Evolutionary conservation across 2,329 filamentous ascomycete genomes (phyloP).

Genomic region (Pezicula radicicola): DNA sequence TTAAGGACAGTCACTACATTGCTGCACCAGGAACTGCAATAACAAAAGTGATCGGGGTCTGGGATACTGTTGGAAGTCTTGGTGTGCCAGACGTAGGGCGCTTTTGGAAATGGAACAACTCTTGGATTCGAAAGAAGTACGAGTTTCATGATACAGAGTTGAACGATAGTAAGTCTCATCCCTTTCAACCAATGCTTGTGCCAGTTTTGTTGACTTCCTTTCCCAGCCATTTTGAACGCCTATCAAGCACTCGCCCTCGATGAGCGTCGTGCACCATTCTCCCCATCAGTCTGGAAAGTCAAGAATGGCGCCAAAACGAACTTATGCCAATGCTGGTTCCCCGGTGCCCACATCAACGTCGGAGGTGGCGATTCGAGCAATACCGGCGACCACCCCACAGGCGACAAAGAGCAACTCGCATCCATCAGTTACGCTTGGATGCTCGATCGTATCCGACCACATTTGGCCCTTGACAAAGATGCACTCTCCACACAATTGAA

Average conservation of each 20-base stretch:
- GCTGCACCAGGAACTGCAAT: slow-evolving; percentile 19
- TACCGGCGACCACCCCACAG: neutral
- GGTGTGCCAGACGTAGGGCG: neutral
- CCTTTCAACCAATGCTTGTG: too few relatives aligned
- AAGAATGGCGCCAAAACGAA: slow-evolving; percentile 6
- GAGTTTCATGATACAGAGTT: neutral
- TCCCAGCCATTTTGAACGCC: slow-evolving; percentile 36
- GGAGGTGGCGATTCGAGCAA: neutral
- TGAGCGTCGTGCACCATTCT: slow-evolving; percentile 34
- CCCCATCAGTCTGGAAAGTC: slow-evolving; percentile 30
- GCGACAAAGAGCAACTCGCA: neutral
- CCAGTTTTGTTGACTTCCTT: too few relatives aligned
- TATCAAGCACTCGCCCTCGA: slow-evolving; percentile 45
- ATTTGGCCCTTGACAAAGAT: neutral
- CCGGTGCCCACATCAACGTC: slow-evolving; percentile 1
- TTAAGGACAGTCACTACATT: neutral
- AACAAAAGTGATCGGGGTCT: slow-evolving; percentile 41
- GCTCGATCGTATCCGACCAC: neutral
- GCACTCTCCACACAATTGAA: neutral
- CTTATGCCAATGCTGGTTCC: slow-evolving; percentile 3
- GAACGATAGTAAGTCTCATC: neutral
- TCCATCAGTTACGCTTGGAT: neutral
- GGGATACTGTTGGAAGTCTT: slow-evolving; percentile 36
- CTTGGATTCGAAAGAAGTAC: neutral
- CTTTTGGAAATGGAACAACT: neutral